A percentile compares a stretch with the other conserved stretches of the same genome.
These are phyloP conservation scores for Nothophaeocryptopus gaeumannii DNA, from an alignment of 2,329 filamentous ascomycete genomes.

Conservation along the genomic window DNA sequence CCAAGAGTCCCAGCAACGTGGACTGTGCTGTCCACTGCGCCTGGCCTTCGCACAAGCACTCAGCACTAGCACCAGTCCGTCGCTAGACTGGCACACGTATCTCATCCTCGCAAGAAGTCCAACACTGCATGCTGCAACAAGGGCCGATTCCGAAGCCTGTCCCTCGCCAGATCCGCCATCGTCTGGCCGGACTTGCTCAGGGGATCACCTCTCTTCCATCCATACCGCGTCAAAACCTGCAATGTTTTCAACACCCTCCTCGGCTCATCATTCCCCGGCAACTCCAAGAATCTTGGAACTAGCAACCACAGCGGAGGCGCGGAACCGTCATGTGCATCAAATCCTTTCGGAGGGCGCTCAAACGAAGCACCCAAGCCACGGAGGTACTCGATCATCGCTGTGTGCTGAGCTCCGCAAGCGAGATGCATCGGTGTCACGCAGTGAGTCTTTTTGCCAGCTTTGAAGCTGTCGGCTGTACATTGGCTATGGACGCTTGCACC, in stretches of 20 bases:
- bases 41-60: too few relatives aligned
- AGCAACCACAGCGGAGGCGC: constrained; percentile 14
- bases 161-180: constrained; percentile 5
- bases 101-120: neutral
- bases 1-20: too few relatives aligned
- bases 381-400: constrained; percentile 9
- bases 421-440: constrained; percentile 14
- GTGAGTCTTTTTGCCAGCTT: neutral
- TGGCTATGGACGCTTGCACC: neutral
- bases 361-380: neutral
- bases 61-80: too few relatives aligned
- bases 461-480: constrained; percentile 3
- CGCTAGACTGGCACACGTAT: too few relatives aligned
- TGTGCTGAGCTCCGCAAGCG: constrained; percentile 9
- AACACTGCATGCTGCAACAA: constrained; percentile 3
- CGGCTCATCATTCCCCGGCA: constrained; percentile 7
- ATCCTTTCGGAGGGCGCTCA: neutral
- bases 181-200: constrained; percentile 6
- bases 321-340: neutral
- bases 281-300: constrained; percentile 4
- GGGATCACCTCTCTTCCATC: constrained; percentile 4
- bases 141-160: constrained; percentile 1
- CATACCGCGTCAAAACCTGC: neutral
- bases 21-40: too few relatives aligned
- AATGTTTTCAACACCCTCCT: constrained; percentile 2